Evolutionary conservation across 306 rosid genomes (phyloP), one percentile per base, ranked within the genome.

Genomic region (Glycine tomentella): DNA sequence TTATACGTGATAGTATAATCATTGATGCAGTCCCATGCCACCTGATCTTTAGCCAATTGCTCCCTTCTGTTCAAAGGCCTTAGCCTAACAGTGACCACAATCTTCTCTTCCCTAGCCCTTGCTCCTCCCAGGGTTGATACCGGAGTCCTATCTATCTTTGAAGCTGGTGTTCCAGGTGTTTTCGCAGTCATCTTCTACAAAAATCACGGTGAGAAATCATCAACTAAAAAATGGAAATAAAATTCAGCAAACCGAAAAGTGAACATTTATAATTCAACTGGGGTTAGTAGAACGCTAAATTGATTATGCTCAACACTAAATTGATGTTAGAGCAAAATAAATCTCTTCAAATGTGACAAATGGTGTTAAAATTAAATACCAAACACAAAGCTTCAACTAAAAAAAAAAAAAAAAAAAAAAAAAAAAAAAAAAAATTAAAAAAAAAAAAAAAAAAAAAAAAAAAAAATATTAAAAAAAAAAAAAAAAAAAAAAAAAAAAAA

Each of bases 1-100:
- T 92, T 96, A 72, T 86, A 63, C 69, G 92, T 89, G 25, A 96
- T 93, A 0, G 97, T 91, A 80, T 84, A 80, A 46, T 92, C 95
- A 77, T 93, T 94, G 3, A 88, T 11, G 64, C 99, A 96, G 25
- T 96, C 99, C 99, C 99, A 96, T 31, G 98, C 99, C 56, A 93
- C 94, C 76, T 92, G 98, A 64, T 96, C 99, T 78, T 90, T 93
- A 49, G 95, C 97, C 69, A 88, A 80, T 59, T 92, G 99, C 83
- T 96, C 99, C 79, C 89, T 96, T 80, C 88, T 90, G 85, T 87
- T 96, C 33, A 96, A 80, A 52, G 99, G 99, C 78, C 99, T 91
- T 73, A 96, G 79, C 82, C 99, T 87, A 17, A 96, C 99, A 0
- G 97, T 96, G 8, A 96, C 99, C 52, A 96, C 98, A 76, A 96